Conservation (phyloP, 345 rosid genomes). For the Citrus unshiu region DNA sequence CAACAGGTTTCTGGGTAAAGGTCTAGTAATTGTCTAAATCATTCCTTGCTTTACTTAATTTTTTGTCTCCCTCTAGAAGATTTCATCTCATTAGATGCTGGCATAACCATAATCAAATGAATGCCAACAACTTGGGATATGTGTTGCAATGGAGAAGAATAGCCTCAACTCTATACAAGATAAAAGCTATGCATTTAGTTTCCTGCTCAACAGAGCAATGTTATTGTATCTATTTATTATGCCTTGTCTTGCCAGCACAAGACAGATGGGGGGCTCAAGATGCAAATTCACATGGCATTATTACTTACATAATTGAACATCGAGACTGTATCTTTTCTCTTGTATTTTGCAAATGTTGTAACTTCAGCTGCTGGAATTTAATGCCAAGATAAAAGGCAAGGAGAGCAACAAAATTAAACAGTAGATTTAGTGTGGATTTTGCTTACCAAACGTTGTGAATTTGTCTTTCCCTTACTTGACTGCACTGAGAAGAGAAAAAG, state of each 20-base stretch:
- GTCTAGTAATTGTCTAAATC: not conserved
- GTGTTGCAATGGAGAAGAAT: too few relatives aligned
- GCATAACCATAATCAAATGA: not conserved
- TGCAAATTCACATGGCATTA: not conserved
- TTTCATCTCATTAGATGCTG: not conserved
- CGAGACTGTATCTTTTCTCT: not conserved
- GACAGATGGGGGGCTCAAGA: not conserved
- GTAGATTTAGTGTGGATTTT: too few relatives aligned
- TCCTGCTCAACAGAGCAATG: not conserved
- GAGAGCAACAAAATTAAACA: too few relatives aligned
- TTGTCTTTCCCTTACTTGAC: too few relatives aligned
- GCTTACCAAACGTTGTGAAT: too few relatives aligned
- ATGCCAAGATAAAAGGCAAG: not conserved
- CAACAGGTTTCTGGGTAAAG: not conserved
- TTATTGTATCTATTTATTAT: not conserved
- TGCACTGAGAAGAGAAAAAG: too few relatives aligned
- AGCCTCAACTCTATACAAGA: too few relatives aligned
- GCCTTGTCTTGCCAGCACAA: not conserved
- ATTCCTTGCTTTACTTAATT: not conserved
- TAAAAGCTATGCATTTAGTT: too few relatives aligned
- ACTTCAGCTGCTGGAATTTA: not conserved
- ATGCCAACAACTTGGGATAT: too few relatives aligned
- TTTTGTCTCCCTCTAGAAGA: too few relatives aligned
- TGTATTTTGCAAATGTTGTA: not conserved
- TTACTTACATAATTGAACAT: not conserved